Conservation (phyloP, 169 alveolate genomes). For the Cyclospora cayetanensis region DNA sequence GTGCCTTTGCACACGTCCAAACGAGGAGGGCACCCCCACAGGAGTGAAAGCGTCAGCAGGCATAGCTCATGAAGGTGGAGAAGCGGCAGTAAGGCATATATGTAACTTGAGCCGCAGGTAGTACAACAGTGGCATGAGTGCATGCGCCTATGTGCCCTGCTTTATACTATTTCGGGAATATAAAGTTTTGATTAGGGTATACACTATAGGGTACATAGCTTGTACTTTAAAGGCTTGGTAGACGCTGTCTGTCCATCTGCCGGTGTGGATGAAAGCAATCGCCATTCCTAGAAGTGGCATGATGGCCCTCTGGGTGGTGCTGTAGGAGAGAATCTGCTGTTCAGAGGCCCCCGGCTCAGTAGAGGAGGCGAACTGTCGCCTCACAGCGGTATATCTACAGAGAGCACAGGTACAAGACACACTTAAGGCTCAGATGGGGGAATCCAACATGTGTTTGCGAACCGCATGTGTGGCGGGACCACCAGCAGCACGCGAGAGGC, state of each 20-base stretch:
- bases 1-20: too few relatives aligned
- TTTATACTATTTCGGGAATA: too few relatives aligned
- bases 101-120: too few relatives aligned
- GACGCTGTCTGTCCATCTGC: conserved; percentile 34
- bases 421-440: neutral
- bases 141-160: too few relatives aligned
- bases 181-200: too few relatives aligned
- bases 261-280: conserved; percentile 56
- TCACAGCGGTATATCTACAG: conserved; percentile 65
- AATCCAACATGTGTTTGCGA: neutral
- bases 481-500: neutral
- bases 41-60: too few relatives aligned
- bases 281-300: conserved; percentile 69
- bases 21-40: too few relatives aligned
- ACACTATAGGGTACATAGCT: too few relatives aligned
- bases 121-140: too few relatives aligned
- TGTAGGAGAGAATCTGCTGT: conserved; percentile 65
- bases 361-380: conserved; percentile 57
- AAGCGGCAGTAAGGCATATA: too few relatives aligned
- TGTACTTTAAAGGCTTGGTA: too few relatives aligned
- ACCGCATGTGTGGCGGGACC: neutral
- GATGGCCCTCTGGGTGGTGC: conserved; percentile 62
- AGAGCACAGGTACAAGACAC: neutral
- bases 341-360: neutral
- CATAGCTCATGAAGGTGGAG: too few relatives aligned